Base-by-base conservation (phyloP, 129 eudicot species). In the Saussurea involucrata region DNA sequence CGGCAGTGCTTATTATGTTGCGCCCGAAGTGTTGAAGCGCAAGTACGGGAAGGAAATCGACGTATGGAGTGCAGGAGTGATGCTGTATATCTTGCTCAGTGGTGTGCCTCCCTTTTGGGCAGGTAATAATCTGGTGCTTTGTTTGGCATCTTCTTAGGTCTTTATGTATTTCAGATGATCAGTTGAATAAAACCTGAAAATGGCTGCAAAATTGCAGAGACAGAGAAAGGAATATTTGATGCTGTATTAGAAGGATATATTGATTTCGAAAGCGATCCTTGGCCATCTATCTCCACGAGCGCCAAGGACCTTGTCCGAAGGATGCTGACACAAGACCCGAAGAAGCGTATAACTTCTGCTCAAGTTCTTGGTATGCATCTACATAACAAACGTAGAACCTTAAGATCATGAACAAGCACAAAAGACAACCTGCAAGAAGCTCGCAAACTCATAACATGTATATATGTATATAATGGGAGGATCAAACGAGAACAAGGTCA, bases 51-150 rank as follows among this genome's bases (percentile, higher is more conserved):
- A 92, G 75, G 98, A 92, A 84, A 85, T 83, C 13, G 98, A 92
- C 76, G 75, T 92, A 37, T 92, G 96, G 96, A 92, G 98, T 68
- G 96, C 96, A 65, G 98, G 98, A 63, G 96, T 92, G 68, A 92
- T 92, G 42, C 76, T 92, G 53, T 92, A 90, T 79, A 92, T 92
- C 80, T 83, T 92, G 79, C 96, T 92, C 55, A 90, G 92, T 80
- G 98, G 98, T 22, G 98, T 90, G 24, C 98, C 98, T 49, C 96
- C 98, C 64, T 93, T 93, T 68, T 93, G 98, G 98, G 98, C 92
- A 29, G 96, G 98, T 93, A 84, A 86, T 93, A 84, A 86, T 66
- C 3, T 58, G n/a, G 34, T 49, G 65, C 24, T 71, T 6, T 36
- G 1, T 68, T 28, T 22, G 27, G 10, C 22, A 34, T 68, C 61